Conservation (phyloP, 495 filamentous ascomycete genomes). For the Bryoglossum gracile region DNA sequence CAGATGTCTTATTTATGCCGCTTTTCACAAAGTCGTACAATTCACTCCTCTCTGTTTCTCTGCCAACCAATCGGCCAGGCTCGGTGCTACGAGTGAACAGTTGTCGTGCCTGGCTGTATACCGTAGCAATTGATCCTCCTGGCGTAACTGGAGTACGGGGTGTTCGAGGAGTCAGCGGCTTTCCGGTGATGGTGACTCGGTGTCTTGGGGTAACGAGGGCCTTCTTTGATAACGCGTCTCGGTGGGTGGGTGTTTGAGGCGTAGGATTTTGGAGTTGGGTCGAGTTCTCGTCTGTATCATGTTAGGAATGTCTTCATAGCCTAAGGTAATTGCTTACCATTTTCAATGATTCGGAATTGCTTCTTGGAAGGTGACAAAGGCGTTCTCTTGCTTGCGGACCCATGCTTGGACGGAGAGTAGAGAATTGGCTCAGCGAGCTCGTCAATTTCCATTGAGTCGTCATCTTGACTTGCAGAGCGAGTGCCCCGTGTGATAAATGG, state of each 20-base stretch:
- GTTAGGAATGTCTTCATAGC: slow-evolving; percentile 1
- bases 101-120: slow-evolving; percentile 83
- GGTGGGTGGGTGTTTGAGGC: slow-evolving; percentile 60
- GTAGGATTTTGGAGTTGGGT: slow-evolving; percentile 22
- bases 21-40: slow-evolving; percentile 61
- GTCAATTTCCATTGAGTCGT: slow-evolving; percentile 20
- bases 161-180: slow-evolving; percentile 60
- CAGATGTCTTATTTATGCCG: slow-evolving; percentile 49
- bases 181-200: slow-evolving; percentile 53
- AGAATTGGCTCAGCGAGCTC: slow-evolving; percentile 18
- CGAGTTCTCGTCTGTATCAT: slow-evolving; percentile 18
- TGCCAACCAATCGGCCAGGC: slow-evolving; percentile 70
- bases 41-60: slow-evolving; percentile 70
- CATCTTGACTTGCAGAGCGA: slow-evolving; percentile 8
- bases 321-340: not conserved
- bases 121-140: slow-evolving; percentile 48
- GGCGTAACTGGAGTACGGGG: slow-evolving; percentile 61
- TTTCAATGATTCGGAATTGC: too few species aligned
- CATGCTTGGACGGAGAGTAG: slow-evolving; percentile 14
- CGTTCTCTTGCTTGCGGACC: slow-evolving; percentile 1
- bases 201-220: slow-evolving; percentile 63
- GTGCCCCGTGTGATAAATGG: slow-evolving; percentile 32
- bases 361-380: slow-evolving; percentile 15
- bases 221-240: slow-evolving; percentile 55
- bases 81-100: slow-evolving; percentile 74